Evolutionary conservation across 2,329 filamentous ascomycete species (phyloP).

Genomic region (Diaporthe eres): DNA sequence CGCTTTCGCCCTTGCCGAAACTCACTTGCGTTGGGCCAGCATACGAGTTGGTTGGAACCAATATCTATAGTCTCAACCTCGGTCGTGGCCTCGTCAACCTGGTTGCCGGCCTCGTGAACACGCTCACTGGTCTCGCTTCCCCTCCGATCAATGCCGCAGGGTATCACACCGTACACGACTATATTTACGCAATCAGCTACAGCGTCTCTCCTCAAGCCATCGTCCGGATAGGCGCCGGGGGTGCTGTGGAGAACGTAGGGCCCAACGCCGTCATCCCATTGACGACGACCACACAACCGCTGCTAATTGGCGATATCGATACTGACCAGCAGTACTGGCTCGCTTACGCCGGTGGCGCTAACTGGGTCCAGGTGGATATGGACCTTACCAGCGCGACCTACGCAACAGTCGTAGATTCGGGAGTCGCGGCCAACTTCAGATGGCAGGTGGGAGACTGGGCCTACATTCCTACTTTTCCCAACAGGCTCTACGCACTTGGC

Average conservation of each 20-base stretch:
- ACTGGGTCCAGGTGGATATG: slow-evolving; percentile 12
- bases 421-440: not conserved
- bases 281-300: not conserved
- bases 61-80: not conserved
- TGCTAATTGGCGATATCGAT: slow-evolving; percentile 23
- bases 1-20: not conserved
- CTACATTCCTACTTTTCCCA: not conserved
- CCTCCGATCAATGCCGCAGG: slow-evolving; percentile 4
- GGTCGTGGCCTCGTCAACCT: not conserved
- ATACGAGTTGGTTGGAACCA: not conserved
- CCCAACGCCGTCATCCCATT: not conserved
- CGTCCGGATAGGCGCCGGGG: slow-evolving; percentile 2
- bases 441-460: slow-evolving; percentile 20
- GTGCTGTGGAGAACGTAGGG: not conserved
- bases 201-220: not conserved
- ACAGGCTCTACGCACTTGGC: slow-evolving; percentile 11
- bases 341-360: not conserved
- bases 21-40: not conserved
- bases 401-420: not conserved
- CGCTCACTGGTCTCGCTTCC: not conserved
- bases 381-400: not conserved
- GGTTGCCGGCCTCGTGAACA: not conserved
- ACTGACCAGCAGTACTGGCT: slow-evolving; percentile 20
- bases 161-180: slow-evolving; percentile 1
- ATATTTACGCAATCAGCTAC: not conserved